Evolutionary conservation across 345 rosid genomes (phyloP), one percentile per base, ranked within the genome.

Genomic region (Corymbia maculata): DNA sequence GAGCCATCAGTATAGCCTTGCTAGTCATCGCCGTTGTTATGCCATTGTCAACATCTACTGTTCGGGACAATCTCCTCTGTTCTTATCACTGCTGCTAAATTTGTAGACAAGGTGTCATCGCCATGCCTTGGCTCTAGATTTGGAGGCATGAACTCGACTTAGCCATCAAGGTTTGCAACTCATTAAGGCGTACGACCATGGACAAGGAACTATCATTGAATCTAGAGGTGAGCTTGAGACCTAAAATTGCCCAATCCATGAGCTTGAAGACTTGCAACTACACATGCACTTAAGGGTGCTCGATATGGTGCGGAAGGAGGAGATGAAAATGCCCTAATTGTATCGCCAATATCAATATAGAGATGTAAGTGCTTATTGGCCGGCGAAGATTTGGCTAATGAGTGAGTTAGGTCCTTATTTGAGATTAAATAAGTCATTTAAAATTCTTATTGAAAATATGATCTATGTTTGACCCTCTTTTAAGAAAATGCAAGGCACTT

Each of bases 401-500:
- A 2, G 1, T 55, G 28, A 55, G 2, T 28, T 55, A 61, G 28
- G 8, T 15, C 30, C 30, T 59, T 61, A 28, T 61, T 28, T 1
- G 32, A 26, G 28, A 61, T 28, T 61, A 28, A 3, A 12, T 61
- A 28, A 61, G 26, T 26, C 68, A 28, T 12, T 61, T 12, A 7
- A 61, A 2, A 3, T 1, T 1, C 1, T 12, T 61, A 26, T 28
- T 61, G 11, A 0, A 26, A 59, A 26, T 28, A 59, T 0, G 11
- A 0, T 59, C 1, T 1, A 12, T 2, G 26, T 61, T 5, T 0
- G 28, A 61, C 26, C 0, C 0, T 61, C 0, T 5, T 28, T 2
- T 59, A 0, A 61, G 0, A 28, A 61, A 61, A 61, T 28, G 1
- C 8, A 13, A 12, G 7, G 26, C 13, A 28, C 2, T 61, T 11